Base-by-base conservation (phyloP, 495 filamentous ascomycete species). In the Aspergillus hancockii region DNA sequence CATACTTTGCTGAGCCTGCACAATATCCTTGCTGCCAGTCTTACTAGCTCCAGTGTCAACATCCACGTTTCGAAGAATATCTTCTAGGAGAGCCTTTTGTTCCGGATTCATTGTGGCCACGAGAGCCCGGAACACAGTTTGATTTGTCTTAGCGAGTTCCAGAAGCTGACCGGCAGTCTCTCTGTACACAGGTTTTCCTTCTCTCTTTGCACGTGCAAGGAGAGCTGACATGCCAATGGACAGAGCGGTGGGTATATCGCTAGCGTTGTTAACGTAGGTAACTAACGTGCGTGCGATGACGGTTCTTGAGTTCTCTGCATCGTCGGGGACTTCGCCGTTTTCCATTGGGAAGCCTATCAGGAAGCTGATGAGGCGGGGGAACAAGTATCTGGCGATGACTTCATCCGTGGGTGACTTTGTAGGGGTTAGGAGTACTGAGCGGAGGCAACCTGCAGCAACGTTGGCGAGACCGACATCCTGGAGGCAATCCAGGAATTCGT, bases 381-480 rank as follows among this genome's bases (percentile, higher is more conserved):
- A 78, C 7, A 97, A 78, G 65, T 87, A 84, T 51, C 88, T 81
- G 14, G 87, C 79, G 38, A 97, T 83, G 23, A 85, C 82, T 62
- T 91, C 85, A 63, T 94, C 88, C 2, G 89, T 86, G 8, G 77
- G 65, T 8, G 85, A 89, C 47, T 86, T 85, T 0, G 72, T 79
- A 8, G 85, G 79, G 31, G 91, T 79, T 22, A 95, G 73, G 25
- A 98, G 82, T 22, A 98, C 85, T 4, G 91, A 91, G 45, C 93
- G 86, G 52, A 90, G 81, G 71, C 94, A 97, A 63, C 91, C 90
- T 19, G 90, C 86, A 6, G 94, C 93, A 36, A 97, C 90, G 63
- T 90, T 96, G 25, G 90, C 88, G 13, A 67, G 90, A 81, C 89
- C 92, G 36, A 79, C 66, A 62, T 91, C 91, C 38, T 87, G 89